Evolutionary conservation across 371 early-diverging fungal genomes (phyloP), one percentile per base, ranked within the genome.

Genomic region (Rhizopus sp.): DNA sequence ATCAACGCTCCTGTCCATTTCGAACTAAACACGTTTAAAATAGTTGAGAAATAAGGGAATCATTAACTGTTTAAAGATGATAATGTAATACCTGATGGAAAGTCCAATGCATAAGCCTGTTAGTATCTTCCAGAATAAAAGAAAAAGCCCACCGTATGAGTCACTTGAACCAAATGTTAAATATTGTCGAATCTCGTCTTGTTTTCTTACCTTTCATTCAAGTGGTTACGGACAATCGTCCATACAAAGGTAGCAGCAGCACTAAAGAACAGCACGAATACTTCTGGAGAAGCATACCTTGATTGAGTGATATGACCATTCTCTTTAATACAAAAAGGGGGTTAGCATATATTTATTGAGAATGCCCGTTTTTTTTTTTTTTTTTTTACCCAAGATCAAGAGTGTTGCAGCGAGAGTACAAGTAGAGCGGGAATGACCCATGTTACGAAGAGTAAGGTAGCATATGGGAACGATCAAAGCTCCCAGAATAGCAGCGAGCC

Each of bases 71-170:
- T 23, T 94, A 80, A 12, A 83, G 81, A 57, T 94, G 89, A 35
- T 91, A 68, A 3, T 91, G 93, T 16, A 37, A 37, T 63, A 68
- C 68, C 68, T 68, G 7, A 65, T 50, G 1, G 66, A 58, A 57
- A 63, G 57, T 3, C 70, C 70, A 17, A 69, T 53, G 46, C 55
- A 60, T 15, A 85, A 10, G 3, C 92, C 91, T 4, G 91, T 87
- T 33, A 77, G 44, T 13, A 73, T 50, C 45, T 89, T 72, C 87
- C 88, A 91, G 32, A 69, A 46, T 70, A 84, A 81, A 84, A 87
- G 82, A 50, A 66, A 66, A 7, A 23, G 45, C 58, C 6, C 50
- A 56, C 75, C 61, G 49, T 82, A 82, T 0, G 86, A 79, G 17
- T 73, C 60, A 52, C n/a, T 37, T 35, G 10, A 23, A 29, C 29